Evolutionary conservation across 805 yeast genomes (phyloP).

Genomic region (Yarrowia porcina): DNA sequence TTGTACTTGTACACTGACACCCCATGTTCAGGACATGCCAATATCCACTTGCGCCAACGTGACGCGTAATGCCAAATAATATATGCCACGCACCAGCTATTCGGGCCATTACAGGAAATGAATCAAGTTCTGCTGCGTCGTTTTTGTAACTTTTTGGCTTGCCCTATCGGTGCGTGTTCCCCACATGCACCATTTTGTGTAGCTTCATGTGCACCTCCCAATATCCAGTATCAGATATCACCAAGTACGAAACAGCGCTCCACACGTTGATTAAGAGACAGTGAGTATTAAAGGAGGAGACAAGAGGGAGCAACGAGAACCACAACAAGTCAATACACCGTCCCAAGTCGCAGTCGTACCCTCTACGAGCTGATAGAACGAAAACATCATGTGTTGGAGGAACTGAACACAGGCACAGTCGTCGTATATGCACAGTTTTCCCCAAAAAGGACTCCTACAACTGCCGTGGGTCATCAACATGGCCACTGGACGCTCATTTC

Average conservation of each 20-base stretch:
- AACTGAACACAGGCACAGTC: not conserved
- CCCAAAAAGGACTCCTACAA: too few relatives aligned
- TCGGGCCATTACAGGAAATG: not conserved
- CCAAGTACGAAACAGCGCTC: slow-evolving; percentile 5
- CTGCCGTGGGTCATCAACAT: too few relatives aligned
- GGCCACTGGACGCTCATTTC: too few relatives aligned
- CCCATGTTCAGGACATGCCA: not conserved
- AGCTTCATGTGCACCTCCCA: slow-evolving; percentile 25
- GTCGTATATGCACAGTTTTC: too few relatives aligned
- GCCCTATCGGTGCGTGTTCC: slow-evolving; percentile 23
- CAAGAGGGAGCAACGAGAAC: not conserved
- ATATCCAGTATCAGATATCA: slow-evolving; percentile 10
- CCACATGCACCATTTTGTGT: slow-evolving; percentile 19
- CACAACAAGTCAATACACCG: not conserved
- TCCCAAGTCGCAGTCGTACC: not conserved
- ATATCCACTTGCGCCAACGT: not conserved
- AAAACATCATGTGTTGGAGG: not conserved
- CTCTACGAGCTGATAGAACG: not conserved
- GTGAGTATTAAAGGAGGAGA: slow-evolving; percentile 1
- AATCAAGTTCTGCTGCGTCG: not conserved
- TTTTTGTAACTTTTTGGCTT: not conserved
- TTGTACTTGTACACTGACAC: not conserved
- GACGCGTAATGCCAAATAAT: not conserved
- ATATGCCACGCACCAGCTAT: not conserved
- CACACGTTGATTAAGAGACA: slow-evolving; percentile 15